These are phyloP conservation scores for Lathyrus oleraceus DNA, from an alignment of 306 rosid species.

Conservation along the genomic window DNA sequence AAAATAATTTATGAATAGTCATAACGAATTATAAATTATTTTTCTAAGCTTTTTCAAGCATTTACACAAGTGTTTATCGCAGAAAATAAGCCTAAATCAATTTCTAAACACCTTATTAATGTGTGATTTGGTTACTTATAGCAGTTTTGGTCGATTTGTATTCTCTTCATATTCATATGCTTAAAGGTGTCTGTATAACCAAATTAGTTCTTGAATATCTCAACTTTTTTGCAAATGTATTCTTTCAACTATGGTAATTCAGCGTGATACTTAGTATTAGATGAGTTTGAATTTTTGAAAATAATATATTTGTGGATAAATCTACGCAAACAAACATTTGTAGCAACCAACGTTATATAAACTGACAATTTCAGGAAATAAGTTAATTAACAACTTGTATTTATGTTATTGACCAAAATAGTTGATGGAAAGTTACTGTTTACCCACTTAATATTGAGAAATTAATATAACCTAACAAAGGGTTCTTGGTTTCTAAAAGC, in stretches of 20 bases:
- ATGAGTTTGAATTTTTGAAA: background rate
- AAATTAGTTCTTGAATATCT: background rate
- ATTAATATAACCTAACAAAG: background rate
- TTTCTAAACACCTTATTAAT: background rate
- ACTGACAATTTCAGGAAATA: background rate
- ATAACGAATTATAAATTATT: background rate
- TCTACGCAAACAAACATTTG: background rate
- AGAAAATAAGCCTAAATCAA: background rate
- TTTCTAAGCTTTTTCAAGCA: background rate
- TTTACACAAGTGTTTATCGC: background rate
- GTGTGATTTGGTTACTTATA: background rate
- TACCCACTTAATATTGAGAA: background rate
- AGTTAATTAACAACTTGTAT: background rate
- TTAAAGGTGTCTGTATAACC: background rate
- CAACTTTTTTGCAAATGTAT: background rate
- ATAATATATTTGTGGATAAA: background rate
- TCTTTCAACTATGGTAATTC: background rate
- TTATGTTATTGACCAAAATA: background rate
- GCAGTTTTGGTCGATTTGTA: background rate
- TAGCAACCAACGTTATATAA: background rate
- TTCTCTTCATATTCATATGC: background rate
- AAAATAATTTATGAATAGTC: no score
- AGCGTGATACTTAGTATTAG: background rate
- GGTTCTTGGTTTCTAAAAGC: background rate
- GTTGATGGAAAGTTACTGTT: background rate